Conservation (phyloP, 805 yeast genomes). For the Ogataea paraovalis region DNA sequence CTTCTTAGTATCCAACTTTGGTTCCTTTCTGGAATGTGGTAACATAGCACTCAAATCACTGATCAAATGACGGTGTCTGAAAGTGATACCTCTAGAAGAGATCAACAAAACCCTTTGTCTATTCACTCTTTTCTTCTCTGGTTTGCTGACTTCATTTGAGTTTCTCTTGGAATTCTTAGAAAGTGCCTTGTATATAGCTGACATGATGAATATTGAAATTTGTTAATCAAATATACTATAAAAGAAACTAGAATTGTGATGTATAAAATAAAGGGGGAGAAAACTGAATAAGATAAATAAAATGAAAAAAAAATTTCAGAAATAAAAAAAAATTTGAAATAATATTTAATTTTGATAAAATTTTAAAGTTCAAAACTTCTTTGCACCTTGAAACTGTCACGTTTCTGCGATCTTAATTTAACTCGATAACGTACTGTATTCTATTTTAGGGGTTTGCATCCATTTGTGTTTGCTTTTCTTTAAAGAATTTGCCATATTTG, state of each 20-base stretch:
- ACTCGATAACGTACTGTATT: too few species aligned
- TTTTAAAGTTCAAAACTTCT: too few species aligned
- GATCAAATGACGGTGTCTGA: conserved; percentile 91
- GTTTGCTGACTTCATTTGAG: conserved; percentile 32
- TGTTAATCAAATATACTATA: background rate
- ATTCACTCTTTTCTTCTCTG: conserved; percentile 59
- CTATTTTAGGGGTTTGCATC: too few species aligned
- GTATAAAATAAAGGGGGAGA: background rate
- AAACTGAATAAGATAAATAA: too few species aligned
- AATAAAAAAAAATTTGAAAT: too few species aligned
- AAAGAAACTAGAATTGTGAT: background rate
- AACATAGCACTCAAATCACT: conserved; percentile 71
- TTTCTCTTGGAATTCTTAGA: conserved; percentile 33
- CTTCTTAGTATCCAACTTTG: conserved; percentile 90
- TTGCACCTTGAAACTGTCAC: too few species aligned
- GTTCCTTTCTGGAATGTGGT: conserved; percentile 96
- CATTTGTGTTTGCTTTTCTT: too few species aligned
- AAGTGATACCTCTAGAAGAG: conserved; percentile 93
- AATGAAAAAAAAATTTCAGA: too few species aligned
- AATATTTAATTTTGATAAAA: too few species aligned
- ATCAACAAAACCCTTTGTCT: conserved; percentile 85
- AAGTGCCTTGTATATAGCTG: conserved; percentile 68
- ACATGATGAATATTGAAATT: conserved; percentile 39
- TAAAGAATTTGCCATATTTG: too few species aligned
- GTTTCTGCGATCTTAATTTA: too few species aligned